Base-by-base conservation (phyloP, 768 basidiomycete genomes). In the Macrolepiota albuminosa region DNA sequence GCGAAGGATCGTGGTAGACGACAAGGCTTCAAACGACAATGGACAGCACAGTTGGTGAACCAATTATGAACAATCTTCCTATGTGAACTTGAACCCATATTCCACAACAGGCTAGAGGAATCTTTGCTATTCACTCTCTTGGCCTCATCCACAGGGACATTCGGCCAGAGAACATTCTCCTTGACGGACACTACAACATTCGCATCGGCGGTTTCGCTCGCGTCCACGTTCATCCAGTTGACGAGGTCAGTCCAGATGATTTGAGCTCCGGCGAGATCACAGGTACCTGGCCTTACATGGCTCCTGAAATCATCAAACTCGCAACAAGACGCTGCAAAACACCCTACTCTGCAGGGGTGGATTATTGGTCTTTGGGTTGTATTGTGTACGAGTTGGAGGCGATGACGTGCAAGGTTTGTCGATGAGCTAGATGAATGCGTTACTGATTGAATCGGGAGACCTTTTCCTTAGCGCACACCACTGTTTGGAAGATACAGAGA, bases 231-330 rank as follows among this genome's bases (percentile, higher is more conserved):
- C 43, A 56, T 56, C 43, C 31, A 46, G 33, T 21, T 24, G 45
- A 46, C 34, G 46, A 36, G 24, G 42, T 34, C 43, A 45, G 11
- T 33, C 24, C 8, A 45, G 57, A 43, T 39, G 39, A 48, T 31
- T 33, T 58, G 11, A 13, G 16, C 29, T 58, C 46, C 16, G 24
- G 26, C 39, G 47, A 58, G 3, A 39, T 58, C 10, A 29, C n/a
- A 34, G 57, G 57, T n/a, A 58, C 57, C 7, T 58, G 57, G 57
- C 48, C 57, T 18, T 58, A 58, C n/a, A 50, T 42, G 48, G 47
- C 57, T 33, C 57, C 57, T 2, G 57, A 58, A 33, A 42, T 50
- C 31, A 29, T 58, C 24, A 18, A 49, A 40, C 49, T 50, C n/a
- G 29, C 18, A 16, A 11, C 4, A 26, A 18, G n/a, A 43, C 46